Evolutionary conservation across 2,329 filamentous ascomycete genomes (phyloP).

Genomic region (Beauveria sp.): DNA sequence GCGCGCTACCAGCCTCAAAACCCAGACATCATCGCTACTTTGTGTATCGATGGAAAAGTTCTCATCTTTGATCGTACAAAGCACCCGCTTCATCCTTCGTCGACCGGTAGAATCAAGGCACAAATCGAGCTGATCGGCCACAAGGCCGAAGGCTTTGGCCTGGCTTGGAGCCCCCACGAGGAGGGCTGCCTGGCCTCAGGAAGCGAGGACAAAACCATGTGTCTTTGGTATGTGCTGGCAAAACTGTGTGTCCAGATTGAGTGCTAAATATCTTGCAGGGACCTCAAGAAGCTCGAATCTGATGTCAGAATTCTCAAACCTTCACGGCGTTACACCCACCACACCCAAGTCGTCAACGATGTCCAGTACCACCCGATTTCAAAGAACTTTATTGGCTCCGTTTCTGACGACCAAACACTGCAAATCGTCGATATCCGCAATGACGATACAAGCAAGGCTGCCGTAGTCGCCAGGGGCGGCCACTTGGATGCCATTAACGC

Average conservation of each 20-base stretch:
- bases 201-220: slow-evolving; percentile 85
- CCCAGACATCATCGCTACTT: slow-evolving; percentile 89
- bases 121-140: slow-evolving; percentile 84
- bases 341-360: slow-evolving; percentile 89
- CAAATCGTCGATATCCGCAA: slow-evolving; percentile 85
- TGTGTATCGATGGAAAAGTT: slow-evolving; percentile 79
- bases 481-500: slow-evolving; percentile 93
- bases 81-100: slow-evolving; percentile 68
- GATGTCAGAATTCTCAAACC: slow-evolving; percentile 65
- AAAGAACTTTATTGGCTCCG: slow-evolving; percentile 78
- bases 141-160: slow-evolving; percentile 79
- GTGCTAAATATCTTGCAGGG: slow-evolving; percentile 42
- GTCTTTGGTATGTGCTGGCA: slow-evolving; percentile 62
- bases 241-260: neutral
- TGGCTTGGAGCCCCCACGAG: slow-evolving; percentile 84
- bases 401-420: slow-evolving; percentile 90
- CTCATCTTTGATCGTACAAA: slow-evolving; percentile 96
- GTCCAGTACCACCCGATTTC: slow-evolving; percentile 91
- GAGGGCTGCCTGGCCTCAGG: slow-evolving; percentile 80
- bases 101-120: slow-evolving; percentile 58
- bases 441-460: slow-evolving; percentile 55
- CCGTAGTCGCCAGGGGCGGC: slow-evolving; percentile 62
- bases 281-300: slow-evolving; percentile 68
- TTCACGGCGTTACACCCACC: slow-evolving; percentile 72
- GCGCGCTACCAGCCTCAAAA: slow-evolving; percentile 97